A percentile compares a stretch with the other conserved stretches of the same genome.
Conservation (phyloP, 2,329 filamentous ascomycete species). For the Alternaria longipes region DNA sequence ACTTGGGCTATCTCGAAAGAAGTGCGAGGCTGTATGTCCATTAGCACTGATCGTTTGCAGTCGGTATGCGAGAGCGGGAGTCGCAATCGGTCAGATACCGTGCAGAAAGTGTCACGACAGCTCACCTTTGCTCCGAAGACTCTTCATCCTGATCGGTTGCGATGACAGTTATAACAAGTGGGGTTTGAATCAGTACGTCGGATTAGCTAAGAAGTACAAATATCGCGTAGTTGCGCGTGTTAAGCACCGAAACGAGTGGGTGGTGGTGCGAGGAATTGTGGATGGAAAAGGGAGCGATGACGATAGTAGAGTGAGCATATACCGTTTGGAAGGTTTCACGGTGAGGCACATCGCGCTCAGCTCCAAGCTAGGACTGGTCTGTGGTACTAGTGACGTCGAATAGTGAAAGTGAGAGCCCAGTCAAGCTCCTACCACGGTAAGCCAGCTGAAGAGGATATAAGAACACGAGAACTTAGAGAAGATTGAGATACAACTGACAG, state of each 20-base stretch:
- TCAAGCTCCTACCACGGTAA: background rate
- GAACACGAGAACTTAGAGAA: background rate
- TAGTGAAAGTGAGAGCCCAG: slow-evolving; percentile 6
- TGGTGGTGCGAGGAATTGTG: background rate
- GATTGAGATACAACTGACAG: background rate
- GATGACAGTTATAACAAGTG: background rate
- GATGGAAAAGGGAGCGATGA: background rate
- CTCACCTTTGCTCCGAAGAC: slow-evolving; percentile 31
- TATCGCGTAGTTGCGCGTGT: background rate
- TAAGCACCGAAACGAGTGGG: background rate
- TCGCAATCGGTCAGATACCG: background rate
- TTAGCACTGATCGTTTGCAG: background rate
- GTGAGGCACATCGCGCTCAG: background rate
- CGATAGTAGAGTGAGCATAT: background rate
- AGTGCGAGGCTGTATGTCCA: slow-evolving; percentile 25
- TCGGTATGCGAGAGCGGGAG: background rate
- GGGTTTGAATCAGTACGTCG: background rate
- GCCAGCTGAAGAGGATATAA: background rate
- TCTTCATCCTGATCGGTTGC: slow-evolving; percentile 24
- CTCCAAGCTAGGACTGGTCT: slow-evolving; percentile 1
- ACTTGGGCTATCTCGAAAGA: slow-evolving; percentile 29
- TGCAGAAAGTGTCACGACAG: background rate
- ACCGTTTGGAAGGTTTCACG: slow-evolving; percentile 2
- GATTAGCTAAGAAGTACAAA: background rate
- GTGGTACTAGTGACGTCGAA: background rate